These are phyloP conservation scores for Ophiosphaerella narmari DNA, from an alignment of 2,329 filamentous ascomycete species.

Conservation along the genomic window DNA sequence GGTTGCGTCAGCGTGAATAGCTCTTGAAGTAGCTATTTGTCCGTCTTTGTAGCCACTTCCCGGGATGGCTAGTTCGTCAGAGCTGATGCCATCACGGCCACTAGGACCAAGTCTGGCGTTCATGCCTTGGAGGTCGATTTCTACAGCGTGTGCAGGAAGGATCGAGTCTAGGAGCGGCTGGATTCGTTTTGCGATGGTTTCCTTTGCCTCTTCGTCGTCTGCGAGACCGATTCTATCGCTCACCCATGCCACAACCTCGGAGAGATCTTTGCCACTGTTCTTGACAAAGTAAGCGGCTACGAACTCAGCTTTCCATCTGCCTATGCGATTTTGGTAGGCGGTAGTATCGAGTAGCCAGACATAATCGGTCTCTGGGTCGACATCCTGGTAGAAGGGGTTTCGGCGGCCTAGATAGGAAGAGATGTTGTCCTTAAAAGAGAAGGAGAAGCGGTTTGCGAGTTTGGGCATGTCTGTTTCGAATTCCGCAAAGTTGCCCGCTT, in stretches of 20 bases:
- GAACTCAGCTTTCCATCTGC: constrained; percentile 78
- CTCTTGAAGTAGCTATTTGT: constrained; percentile 34
- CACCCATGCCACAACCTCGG: constrained; percentile 71
- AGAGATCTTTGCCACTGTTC: constrained; percentile 68
- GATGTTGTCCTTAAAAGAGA: constrained; percentile 46
- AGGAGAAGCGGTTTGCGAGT: constrained; percentile 38
- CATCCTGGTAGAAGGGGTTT: constrained; percentile 46
- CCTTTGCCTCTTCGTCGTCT: constrained; percentile 54
- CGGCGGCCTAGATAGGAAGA: constrained; percentile 45
- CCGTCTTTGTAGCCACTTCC: constrained; percentile 49
- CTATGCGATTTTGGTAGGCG: constrained; percentile 64
- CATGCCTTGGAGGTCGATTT: constrained; percentile 61
- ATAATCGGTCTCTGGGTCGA: constrained; percentile 67
- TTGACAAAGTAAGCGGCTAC: constrained; percentile 81
- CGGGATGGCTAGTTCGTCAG: constrained; percentile 58
- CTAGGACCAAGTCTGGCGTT: constrained; percentile 65
- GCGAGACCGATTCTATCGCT: constrained; percentile 70
- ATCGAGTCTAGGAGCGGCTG: constrained; percentile 79
- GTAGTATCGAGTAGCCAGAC: constrained; percentile 94
- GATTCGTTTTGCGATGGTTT: constrained; percentile 69
- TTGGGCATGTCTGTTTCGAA: constrained; percentile 45
- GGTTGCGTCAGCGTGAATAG: constrained; percentile 46
- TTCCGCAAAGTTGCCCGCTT: constrained; percentile 34
- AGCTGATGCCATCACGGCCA: constrained; percentile 72
- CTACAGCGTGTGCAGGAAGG: constrained; percentile 69